A percentile compares a stretch with the other conserved stretches of the same genome.
Evolutionary conservation across 2,329 filamentous ascomycete genomes (phyloP).

Genomic region (Fusarium nematophilum): DNA sequence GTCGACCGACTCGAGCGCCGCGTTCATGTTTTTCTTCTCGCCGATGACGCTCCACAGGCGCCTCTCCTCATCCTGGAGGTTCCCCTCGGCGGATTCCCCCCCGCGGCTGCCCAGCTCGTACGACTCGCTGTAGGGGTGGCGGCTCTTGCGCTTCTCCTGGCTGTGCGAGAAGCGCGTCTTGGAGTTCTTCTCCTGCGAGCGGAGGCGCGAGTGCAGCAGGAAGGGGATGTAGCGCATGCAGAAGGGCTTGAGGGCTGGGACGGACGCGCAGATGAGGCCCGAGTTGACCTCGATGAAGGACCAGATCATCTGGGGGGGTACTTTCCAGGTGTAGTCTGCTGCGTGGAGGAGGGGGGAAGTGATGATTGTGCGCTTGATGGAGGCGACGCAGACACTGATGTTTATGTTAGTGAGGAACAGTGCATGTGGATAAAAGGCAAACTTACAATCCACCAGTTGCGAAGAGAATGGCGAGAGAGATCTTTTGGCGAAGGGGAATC

Average conservation of each 20-base stretch:
- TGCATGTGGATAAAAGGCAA: neutral
- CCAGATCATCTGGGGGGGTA: slow-evolving; percentile 51
- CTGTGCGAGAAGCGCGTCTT: slow-evolving; percentile 25
- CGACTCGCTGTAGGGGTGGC: slow-evolving; percentile 26
- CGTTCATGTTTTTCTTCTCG: slow-evolving; percentile 23
- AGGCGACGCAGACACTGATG: slow-evolving; percentile 42
- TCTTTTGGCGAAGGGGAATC: slow-evolving; percentile 60
- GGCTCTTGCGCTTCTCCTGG: slow-evolving; percentile 32
- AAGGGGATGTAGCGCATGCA: slow-evolving; percentile 51
- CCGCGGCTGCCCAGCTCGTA: slow-evolving; percentile 42
- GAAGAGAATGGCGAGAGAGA: slow-evolving; percentile 60
- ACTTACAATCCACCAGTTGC: slow-evolving; percentile 48
- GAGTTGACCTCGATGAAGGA: slow-evolving; percentile 61
- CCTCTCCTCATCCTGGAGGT: slow-evolving; percentile 40
- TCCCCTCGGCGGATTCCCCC: slow-evolving; percentile 22
- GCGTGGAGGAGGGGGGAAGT: slow-evolving; percentile 38
- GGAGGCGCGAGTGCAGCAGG: slow-evolving; percentile 40
- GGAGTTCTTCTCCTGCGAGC: slow-evolving; percentile 31
- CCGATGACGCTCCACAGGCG: slow-evolving; percentile 28
- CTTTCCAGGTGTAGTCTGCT: slow-evolving; percentile 42
- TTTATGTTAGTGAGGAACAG: neutral
- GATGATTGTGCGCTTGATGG: slow-evolving; percentile 44
- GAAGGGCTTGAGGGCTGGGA: slow-evolving; percentile 62
- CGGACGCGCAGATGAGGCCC: slow-evolving; percentile 61
- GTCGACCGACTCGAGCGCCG: slow-evolving; percentile 17